Evolutionary conservation across 2,329 filamentous ascomycete species (phyloP).

Genomic region (Aschersonia sp.): DNA sequence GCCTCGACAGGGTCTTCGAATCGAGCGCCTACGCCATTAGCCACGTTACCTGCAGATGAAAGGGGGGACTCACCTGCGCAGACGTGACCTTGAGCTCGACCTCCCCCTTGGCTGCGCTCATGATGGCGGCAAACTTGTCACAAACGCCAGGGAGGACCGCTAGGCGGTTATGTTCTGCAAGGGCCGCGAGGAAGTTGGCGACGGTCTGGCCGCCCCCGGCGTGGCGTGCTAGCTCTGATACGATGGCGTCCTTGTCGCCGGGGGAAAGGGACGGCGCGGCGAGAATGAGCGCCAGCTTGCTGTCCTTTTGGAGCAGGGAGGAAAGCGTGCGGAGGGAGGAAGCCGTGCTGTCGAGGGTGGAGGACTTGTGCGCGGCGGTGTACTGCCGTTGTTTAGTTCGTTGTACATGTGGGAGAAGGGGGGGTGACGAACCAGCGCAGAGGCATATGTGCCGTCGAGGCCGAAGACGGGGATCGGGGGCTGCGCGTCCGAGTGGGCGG

Average conservation of each 20-base stretch:
- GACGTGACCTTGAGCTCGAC: conserved; percentile 85
- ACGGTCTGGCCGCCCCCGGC: conserved; percentile 59
- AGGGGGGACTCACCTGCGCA: conserved; percentile 55
- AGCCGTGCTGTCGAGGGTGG: conserved; percentile 71
- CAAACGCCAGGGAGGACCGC: conserved; percentile 67
- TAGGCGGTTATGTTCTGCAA: conserved; percentile 95
- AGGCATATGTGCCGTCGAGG: conserved; percentile 95
- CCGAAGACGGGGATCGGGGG: conserved; percentile 87
- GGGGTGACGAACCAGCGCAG: conserved; percentile 63
- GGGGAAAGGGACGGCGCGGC: conserved; percentile 63
- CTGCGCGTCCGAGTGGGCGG: conserved; percentile 51
- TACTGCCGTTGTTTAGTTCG: conserved; percentile 46
- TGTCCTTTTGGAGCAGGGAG: conserved; percentile 63
- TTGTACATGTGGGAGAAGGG: neutral
- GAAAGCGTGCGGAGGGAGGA: conserved; percentile 62
- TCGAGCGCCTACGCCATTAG: conserved; percentile 54
- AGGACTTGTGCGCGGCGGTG: conserved; percentile 85
- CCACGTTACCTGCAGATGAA: neutral
- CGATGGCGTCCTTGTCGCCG: conserved; percentile 72
- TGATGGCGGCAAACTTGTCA: conserved; percentile 76
- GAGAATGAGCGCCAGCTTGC: conserved; percentile 67
- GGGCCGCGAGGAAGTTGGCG: conserved; percentile 83
- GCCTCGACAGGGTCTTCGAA: conserved; percentile 67
- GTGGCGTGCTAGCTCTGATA: conserved; percentile 78
- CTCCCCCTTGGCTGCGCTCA: conserved; percentile 83